Percentiles rank a stretch among this genome's conserved stretches.
Conservation (phyloP, 2,329 filamentous ascomycete species). For the Xylaria polymorpha region DNA sequence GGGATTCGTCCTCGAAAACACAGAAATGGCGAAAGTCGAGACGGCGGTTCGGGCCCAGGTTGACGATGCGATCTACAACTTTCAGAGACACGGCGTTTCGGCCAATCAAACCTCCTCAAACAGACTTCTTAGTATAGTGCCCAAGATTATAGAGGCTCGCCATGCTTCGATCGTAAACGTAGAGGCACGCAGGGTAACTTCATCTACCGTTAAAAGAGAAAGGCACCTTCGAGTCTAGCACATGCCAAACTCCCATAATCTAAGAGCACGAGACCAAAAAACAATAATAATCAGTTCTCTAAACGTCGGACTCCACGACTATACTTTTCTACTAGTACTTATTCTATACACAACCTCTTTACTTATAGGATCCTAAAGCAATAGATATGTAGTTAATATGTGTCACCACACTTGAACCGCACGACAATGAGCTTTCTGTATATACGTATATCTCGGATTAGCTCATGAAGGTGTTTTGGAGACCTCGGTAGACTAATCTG, state of each 20-base stretch:
- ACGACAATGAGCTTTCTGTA: background rate
- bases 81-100: background rate
- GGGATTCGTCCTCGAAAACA: constrained; percentile 12
- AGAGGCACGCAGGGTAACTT: background rate
- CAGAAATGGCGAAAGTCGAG: constrained; percentile 7
- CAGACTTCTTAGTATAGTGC: constrained; percentile 2
- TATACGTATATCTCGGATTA: background rate
- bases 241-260: background rate
- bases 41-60: background rate
- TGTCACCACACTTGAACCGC: no score
- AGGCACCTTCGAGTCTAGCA: background rate
- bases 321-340: background rate
- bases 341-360: background rate
- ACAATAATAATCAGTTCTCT: background rate
- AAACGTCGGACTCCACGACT: background rate
- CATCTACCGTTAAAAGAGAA: background rate
- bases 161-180: constrained; percentile 21
- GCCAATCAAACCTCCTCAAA: constrained; percentile 2
- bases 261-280: background rate
- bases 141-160: constrained; percentile 15
- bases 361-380: background rate
- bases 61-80: background rate
- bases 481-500: no score
- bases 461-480: background rate
- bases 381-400: no score